These are phyloP conservation scores for Aureobasidium namibiae DNA, from an alignment of 2,329 filamentous ascomycete species.

Conservation along the genomic window DNA sequence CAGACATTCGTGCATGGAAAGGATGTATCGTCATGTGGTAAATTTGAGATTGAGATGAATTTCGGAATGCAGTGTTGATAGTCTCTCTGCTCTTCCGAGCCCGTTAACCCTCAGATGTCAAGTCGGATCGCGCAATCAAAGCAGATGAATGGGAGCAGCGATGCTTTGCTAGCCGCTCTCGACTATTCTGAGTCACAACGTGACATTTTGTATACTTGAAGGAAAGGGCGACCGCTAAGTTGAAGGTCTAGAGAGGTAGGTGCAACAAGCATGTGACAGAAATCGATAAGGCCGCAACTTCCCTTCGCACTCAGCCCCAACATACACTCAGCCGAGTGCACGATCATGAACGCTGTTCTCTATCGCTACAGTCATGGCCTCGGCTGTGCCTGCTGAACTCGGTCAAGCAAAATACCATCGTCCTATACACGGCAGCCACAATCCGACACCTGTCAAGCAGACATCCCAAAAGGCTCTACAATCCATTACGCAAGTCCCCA, in stretches of 20 bases:
- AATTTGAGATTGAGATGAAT: too few relatives aligned
- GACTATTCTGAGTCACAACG: background rate
- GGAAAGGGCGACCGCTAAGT: background rate
- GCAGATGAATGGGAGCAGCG: too few relatives aligned
- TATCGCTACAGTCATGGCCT: background rate
- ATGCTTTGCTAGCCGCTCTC: too few relatives aligned
- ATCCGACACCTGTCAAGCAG: background rate
- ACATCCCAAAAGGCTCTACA: background rate
- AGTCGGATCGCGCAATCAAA: too few relatives aligned
- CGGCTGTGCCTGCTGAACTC: background rate
- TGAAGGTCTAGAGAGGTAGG: background rate
- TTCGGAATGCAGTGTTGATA: background rate
- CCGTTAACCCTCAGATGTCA: too few relatives aligned
- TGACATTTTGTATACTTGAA: background rate
- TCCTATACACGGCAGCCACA: background rate
- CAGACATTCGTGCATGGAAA: too few relatives aligned
- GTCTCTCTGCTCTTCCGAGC: background rate
- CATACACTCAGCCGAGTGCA: background rate
- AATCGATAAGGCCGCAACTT: background rate
- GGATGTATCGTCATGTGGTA: background rate
- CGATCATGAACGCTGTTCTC: background rate
- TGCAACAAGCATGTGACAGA: background rate
- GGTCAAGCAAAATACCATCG: background rate
- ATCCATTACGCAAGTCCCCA: background rate
- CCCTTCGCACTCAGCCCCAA: background rate